Percentiles rank a stretch among this genome's conserved stretches.
Evolutionary conservation across 495 filamentous ascomycete genomes (phyloP).

Genomic region (Cetradonia linearis): DNA sequence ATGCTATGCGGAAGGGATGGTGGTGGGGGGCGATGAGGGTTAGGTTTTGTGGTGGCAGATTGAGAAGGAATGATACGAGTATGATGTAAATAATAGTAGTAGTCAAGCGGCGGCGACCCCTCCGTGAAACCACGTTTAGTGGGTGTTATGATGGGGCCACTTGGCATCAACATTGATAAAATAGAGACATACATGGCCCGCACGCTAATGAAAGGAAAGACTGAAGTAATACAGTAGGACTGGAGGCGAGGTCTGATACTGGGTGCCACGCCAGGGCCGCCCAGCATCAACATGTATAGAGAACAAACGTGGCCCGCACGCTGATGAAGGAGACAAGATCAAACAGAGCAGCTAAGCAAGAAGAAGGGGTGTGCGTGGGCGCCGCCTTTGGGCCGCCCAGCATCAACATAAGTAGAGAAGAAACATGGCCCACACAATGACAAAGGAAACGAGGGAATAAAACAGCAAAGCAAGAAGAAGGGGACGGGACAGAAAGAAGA

Average conservation of each 20-base stretch:
- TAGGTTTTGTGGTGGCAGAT: constrained; percentile 81
- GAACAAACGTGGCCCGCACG: not conserved
- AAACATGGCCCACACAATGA: not conserved
- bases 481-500: not conserved
- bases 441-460: not conserved
- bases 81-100: no score
- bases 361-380: not conserved
- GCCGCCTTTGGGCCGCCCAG: not conserved
- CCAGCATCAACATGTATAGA: not conserved
- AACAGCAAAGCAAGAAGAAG: not conserved
- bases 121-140: not conserved
- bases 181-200: not conserved
- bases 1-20: no score
- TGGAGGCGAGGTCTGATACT: no score
- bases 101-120: no score
- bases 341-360: not conserved
- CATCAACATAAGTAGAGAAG: not conserved
- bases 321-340: not conserved
- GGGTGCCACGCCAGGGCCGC: not conserved
- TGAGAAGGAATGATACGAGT: no score
- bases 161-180: not conserved
- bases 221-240: no score
- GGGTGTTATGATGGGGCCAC: not conserved
- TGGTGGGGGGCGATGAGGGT: no score
- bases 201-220: not conserved